A percentile compares a stretch with the other conserved stretches of the same genome.
These are phyloP conservation scores for Veloboletus limbatus DNA, from an alignment of 1,284 basidiomycete species.

Conservation along the genomic window DNA sequence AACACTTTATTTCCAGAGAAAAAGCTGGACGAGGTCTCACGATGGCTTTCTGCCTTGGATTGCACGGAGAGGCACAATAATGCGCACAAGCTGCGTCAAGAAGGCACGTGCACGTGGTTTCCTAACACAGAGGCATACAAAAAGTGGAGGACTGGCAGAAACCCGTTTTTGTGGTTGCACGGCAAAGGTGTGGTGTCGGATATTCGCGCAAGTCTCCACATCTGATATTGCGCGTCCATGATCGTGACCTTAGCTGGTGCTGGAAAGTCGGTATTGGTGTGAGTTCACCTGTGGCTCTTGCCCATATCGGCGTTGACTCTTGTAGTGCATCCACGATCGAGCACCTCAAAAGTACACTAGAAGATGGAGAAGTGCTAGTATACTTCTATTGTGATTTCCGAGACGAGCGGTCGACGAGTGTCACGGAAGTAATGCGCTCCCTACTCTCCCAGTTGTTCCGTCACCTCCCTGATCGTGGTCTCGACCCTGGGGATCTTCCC, in stretches of 20 bases:
- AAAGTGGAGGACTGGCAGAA: too few species aligned
- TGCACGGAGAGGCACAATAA: constrained; percentile 1
- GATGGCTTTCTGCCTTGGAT: not conserved
- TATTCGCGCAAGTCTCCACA: not conserved
- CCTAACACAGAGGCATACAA: too few species aligned
- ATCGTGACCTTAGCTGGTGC: constrained; percentile 1
- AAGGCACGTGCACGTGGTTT: too few species aligned
- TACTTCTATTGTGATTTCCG: constrained; percentile 10
- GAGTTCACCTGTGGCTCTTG: not conserved
- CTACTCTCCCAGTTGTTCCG: constrained; percentile 1
- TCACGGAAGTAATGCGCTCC: not conserved
- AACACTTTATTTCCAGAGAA: not conserved
- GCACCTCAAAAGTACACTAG: not conserved
- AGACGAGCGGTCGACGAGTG: not conserved
- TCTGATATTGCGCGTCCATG: not conserved
- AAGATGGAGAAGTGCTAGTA: not conserved
- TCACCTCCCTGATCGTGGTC: not conserved
- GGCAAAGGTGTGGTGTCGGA: not conserved
- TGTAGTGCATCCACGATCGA: constrained; percentile 8
- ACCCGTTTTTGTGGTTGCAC: constrained; percentile 3
- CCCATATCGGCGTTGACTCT: not conserved
- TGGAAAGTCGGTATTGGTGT: constrained; percentile 8
- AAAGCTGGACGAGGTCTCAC: not conserved
- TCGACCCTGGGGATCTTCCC: not conserved
- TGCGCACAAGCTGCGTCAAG: too few species aligned